A percentile compares a stretch with the other conserved stretches of the same genome.
Evolutionary conservation across 192 early-diverging fungal species (phyloP).

Genomic region (Spizellomyces punctatus): DNA sequence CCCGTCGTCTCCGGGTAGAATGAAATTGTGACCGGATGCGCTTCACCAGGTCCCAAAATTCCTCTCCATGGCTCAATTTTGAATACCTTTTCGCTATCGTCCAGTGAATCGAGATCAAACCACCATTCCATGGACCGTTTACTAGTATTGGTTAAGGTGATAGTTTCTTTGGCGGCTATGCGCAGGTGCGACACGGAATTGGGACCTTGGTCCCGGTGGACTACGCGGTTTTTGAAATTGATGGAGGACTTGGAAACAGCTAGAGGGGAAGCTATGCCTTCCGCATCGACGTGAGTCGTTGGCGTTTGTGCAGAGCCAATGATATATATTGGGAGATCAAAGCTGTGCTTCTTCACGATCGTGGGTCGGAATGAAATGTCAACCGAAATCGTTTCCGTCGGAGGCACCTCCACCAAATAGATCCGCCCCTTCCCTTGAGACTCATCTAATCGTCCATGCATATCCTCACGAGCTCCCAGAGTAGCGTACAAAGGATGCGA

Average conservation of each 20-base stretch:
- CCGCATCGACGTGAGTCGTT: slow-evolving; percentile 23
- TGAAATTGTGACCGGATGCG: slow-evolving; percentile 32
- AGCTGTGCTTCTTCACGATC: slow-evolving; percentile 8
- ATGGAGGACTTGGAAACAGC: slow-evolving; percentile 30
- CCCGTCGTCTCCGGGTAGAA: slow-evolving; percentile 48
- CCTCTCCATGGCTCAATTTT: slow-evolving; percentile 46
- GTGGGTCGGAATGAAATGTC: slow-evolving; percentile 34
- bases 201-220: slow-evolving; percentile 34
- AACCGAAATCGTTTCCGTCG: slow-evolving; percentile 26
- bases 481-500: slow-evolving; percentile 3
- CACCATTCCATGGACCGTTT: slow-evolving; percentile 42
- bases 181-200: slow-evolving; percentile 37
- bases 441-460: background rate
- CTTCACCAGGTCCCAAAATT: slow-evolving; percentile 28
- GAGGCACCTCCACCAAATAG: slow-evolving; percentile 40
- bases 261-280: slow-evolving; percentile 46
- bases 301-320: slow-evolving; percentile 16
- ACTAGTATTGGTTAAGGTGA: slow-evolving; percentile 40
- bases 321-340: slow-evolving; percentile 36
- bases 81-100: slow-evolving; percentile 46
- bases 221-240: slow-evolving; percentile 53
- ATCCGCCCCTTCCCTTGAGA: slow-evolving; percentile 19
- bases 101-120: slow-evolving; percentile 44
- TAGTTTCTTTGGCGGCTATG: slow-evolving; percentile 38
- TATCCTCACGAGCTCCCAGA: background rate